Evolutionary conservation across 805 yeast species (phyloP).

Genomic region (Cyberlindnera xylosilytica): DNA sequence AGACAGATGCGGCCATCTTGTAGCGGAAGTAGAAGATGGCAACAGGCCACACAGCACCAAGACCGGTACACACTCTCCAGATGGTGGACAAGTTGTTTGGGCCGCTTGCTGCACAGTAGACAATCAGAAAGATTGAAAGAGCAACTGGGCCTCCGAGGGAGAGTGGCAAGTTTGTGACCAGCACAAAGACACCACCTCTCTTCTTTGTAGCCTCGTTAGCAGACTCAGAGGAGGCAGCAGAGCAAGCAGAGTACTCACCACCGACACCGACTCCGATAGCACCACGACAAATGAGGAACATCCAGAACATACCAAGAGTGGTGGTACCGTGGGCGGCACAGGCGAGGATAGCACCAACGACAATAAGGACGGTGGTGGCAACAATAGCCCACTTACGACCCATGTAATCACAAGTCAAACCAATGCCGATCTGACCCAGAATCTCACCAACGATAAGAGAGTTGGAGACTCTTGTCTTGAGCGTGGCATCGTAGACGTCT

Average conservation of each 20-base stretch:
- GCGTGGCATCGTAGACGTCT: slow-evolving; percentile 35
- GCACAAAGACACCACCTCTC: slow-evolving; percentile 62
- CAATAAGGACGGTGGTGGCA: slow-evolving; percentile 56
- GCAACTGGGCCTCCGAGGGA: slow-evolving; percentile 82
- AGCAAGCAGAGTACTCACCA: slow-evolving; percentile 71
- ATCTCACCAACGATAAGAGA: slow-evolving; percentile 68
- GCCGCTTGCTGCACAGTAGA: slow-evolving; percentile 53
- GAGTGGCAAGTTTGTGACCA: slow-evolving; percentile 72
- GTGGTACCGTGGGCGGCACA: slow-evolving; percentile 67
- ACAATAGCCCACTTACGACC: slow-evolving; percentile 73
- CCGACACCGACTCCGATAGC: slow-evolving; percentile 78
- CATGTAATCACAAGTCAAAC: slow-evolving; percentile 60
- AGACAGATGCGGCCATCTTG: slow-evolving; percentile 63
- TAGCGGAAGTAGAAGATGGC: slow-evolving; percentile 68
- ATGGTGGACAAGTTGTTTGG: slow-evolving; percentile 42
- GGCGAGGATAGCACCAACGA: slow-evolving; percentile 62
- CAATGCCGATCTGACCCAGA: slow-evolving; percentile 65
- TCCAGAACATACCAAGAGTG: slow-evolving; percentile 66
- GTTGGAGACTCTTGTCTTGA: slow-evolving; percentile 67
- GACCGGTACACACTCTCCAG: slow-evolving; percentile 70
- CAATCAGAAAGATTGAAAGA: slow-evolving; percentile 61
- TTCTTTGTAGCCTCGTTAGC: slow-evolving; percentile 62
- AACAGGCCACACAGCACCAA: slow-evolving; percentile 67
- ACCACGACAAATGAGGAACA: slow-evolving; percentile 71
- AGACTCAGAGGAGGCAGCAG: slow-evolving; percentile 68